Base-by-base conservation (phyloP, 257 asterid genomes). In the Plantago ovata region DNA sequence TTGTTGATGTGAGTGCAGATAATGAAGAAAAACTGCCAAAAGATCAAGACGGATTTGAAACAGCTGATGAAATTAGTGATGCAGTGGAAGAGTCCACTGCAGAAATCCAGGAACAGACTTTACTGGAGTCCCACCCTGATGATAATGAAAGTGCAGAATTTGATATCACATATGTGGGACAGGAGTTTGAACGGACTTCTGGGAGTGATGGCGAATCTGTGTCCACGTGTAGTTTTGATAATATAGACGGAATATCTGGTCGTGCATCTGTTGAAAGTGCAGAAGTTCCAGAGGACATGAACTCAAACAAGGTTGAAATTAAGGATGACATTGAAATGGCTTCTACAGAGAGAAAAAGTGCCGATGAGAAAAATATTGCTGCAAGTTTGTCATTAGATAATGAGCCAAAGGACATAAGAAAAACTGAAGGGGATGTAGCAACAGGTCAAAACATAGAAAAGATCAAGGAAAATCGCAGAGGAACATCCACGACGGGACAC, bases 161-260 rank as follows among this genome's bases (percentile, higher is more conserved):
- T 58, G 68, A 62, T 51, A 38, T 43, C 32, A 22, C 55, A 36
- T 65, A 62, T 44, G 58, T 49, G 51, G 57, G 67, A 24, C 66
- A 45, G 55, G 65, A 45, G 61, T 61, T 53, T 36, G 74, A 64
- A 61, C 80, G 75, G 58, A 56, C 65, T 58, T 63, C 63, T 3
- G 81, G 75, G 75, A 74, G 76, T 65, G 90, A 69, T 41, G 80
- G 68, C 68, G 79, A 71, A 41, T 77, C 78, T 48, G 72, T 72
- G 44, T 62, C 78, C 62, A 50, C 65, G 51, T 60, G 75, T 21
- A 66, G 68, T 66, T 38, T 50, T 41, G 85, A 75, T 53, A 70
- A 60, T 66, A 53, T 51, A 15, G 73, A 67, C 53, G 75, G 59
- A n/a, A 43, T 63, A 23, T 60, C 73, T 43, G 50, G 70, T 59